phyloP scores from a whole-genome alignment of 345 rosid genomes.

The Cardamine resedifolia region DNA sequence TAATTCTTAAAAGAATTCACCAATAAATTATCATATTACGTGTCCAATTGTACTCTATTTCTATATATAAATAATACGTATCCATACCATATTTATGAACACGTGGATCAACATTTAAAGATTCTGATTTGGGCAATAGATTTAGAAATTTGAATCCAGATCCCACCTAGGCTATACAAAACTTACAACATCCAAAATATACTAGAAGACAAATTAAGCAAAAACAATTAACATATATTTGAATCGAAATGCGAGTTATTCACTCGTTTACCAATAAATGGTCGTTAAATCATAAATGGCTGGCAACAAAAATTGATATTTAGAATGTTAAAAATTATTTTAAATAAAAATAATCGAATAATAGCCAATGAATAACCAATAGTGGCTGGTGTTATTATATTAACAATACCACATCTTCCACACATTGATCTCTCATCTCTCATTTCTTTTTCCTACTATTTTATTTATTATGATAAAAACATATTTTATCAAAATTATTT shows the following conservation, averaged over 20 bases:
- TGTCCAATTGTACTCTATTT: slow-evolving; percentile 6
- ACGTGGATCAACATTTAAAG: slow-evolving; percentile 9
- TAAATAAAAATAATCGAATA: background rate
- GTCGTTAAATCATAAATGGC: slow-evolving; percentile 16
- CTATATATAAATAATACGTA: background rate
- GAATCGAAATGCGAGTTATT: background rate
- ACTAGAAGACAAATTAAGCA: background rate
- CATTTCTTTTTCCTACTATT: background rate
- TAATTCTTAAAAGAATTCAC: too few relatives aligned
- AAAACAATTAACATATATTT: background rate
- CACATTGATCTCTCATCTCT: background rate
- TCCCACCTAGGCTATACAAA: slow-evolving; percentile 23
- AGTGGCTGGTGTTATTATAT: slow-evolving; percentile 23
- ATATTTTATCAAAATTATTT: background rate
- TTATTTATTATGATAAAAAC: background rate
- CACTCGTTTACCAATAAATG: slow-evolving; percentile 2
- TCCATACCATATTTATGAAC: slow-evolving; percentile 11
- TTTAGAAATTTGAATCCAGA: slow-evolving; percentile 5
- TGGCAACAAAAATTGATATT: background rate
- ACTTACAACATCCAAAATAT: slow-evolving; percentile 17
- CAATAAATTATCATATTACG: background rate
- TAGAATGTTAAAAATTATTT: background rate
- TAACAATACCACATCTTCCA: slow-evolving; percentile 9
- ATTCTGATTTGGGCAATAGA: background rate
- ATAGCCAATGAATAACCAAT: background rate